These are phyloP conservation scores for Oryza coarctata DNA, from an alignment of 176 grass and related monocot genomes.

Conservation along the genomic window DNA sequence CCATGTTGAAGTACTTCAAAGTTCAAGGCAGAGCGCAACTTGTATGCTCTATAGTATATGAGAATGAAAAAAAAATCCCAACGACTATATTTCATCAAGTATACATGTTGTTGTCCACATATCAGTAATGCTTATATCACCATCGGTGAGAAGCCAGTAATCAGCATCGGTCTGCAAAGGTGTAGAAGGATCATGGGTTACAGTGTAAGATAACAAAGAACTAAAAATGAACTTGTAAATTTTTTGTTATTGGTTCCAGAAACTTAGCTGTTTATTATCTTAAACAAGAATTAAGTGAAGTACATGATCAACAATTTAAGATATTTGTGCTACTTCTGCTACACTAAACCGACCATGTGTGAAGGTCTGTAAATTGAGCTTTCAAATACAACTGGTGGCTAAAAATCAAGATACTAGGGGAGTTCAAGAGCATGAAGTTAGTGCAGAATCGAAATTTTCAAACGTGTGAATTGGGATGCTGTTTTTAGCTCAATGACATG, in stretches of 20 bases:
- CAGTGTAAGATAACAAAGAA: neutral
- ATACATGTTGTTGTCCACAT: conserved; percentile 82
- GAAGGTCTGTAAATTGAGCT: neutral
- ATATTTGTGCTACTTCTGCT: neutral
- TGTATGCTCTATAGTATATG: conserved; percentile 13
- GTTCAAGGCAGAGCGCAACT: conserved; percentile 14
- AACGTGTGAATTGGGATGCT: neutral
- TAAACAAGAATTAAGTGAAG: neutral
- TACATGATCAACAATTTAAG: conserved; percentile 3
- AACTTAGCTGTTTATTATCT: neutral
- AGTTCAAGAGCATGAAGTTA: neutral
- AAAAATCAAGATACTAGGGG: conserved; percentile 19
- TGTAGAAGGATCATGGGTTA: conserved; percentile 5
- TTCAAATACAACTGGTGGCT: neutral
- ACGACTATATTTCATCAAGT: conserved; percentile 45
- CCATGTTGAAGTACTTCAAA: conserved; percentile 57
- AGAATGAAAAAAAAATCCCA: conserved; percentile 25
- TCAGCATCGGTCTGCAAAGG: conserved; percentile 70
- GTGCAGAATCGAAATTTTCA: conserved; percentile 5
- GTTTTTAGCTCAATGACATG: conserved; percentile 10
- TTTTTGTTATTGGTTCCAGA: conserved; percentile 5
- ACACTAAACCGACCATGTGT: neutral
- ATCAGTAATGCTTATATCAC: conserved; percentile 68
- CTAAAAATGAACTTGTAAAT: neutral
- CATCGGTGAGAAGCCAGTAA: conserved; percentile 85